A percentile compares a stretch with the other conserved stretches of the same genome.
Evolutionary conservation across 257 asterid species (phyloP).

Genomic region (Nyctanthes arbortristis): DNA sequence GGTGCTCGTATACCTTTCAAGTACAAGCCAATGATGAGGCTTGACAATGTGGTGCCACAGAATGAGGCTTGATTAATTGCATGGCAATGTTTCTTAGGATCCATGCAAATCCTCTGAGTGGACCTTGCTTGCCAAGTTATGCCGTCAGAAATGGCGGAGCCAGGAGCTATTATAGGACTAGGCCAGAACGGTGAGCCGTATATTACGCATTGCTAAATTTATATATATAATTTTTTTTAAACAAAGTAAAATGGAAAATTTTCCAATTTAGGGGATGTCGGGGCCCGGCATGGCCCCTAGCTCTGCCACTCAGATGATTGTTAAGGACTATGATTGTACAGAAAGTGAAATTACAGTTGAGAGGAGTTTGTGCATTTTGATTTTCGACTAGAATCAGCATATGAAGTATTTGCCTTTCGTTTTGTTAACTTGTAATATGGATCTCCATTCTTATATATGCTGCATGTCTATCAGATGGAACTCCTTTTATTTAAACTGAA

Average conservation of each 20-base stretch:
- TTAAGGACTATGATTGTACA: not conserved
- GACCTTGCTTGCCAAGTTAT: not conserved
- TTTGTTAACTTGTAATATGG: not conserved
- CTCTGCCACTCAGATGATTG: no score
- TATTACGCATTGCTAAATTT: no score
- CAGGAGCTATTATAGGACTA: no score
- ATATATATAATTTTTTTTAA: no score
- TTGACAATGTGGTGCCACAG: slow-evolving; percentile 77
- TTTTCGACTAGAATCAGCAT: not conserved
- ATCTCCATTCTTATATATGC: not conserved
- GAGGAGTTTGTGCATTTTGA: not conserved
- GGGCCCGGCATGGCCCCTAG: no score
- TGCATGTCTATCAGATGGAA: no score
- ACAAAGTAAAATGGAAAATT: no score
- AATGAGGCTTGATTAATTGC: slow-evolving; percentile 66
- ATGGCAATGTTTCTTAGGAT: slow-evolving; percentile 25
- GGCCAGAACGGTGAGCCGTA: no score
- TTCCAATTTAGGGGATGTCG: no score
- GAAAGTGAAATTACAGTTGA: not conserved
- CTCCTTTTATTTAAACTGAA: no score
- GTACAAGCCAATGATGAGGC: slow-evolving; percentile 89
- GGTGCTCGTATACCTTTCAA: slow-evolving; percentile 72
- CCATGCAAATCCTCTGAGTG: no score
- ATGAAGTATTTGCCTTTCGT: not conserved
- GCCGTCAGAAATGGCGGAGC: no score